Evolutionary conservation across 768 basidiomycete genomes (phyloP), one percentile per base, ranked within the genome.

Genomic region (Tylopilus sp.): DNA sequence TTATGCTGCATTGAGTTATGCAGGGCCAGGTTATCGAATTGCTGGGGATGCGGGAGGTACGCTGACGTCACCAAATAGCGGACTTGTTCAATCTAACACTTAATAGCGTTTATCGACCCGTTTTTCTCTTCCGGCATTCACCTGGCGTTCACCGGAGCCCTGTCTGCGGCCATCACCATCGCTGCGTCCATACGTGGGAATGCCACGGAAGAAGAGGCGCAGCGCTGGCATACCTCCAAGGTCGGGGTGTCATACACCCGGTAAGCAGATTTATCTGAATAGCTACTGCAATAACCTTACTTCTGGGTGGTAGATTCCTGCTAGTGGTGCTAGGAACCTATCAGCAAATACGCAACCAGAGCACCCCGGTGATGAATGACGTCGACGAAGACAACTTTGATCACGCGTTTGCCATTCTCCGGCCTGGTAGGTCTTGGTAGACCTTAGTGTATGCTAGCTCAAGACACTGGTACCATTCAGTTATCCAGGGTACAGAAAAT

Each of bases 41-140:
- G 61, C 79, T 22, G 82, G 82, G 17, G 82, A 84, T 62, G 81
- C 82, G 6, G 56, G 44, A 18, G 33, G 33, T 33, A 33, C 33
- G 33, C 12, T 11, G 33, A 15, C 12, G 12, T 9, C 13, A 5
- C 10, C 11, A 33, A 41, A 8, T 7, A n/a, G 23, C n/a, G 8
- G 4, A n/a, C 21, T n/a, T 25, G 9, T 22, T 26, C 25, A 25
- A 26, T 25, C 40, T 41, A 8, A 41, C 6, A n/a, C 21, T 17
- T 11, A 2, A 25, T 7, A 57, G 56, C 53, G 3, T 57, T 55
- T 40, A 48, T 57, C 3, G 56, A 57, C n/a, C 56, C 56, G 5
- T 52, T 57, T 33, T 56, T 48, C 15, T 55, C 53, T 3, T 51
- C 56, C 0, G 53, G 50, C 15, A 44, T 57, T 12, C 56, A 57